Evolutionary conservation across 345 rosid genomes (phyloP), one percentile per base, ranked within the genome.

Genomic region (Dipteronia dyeriana): DNA sequence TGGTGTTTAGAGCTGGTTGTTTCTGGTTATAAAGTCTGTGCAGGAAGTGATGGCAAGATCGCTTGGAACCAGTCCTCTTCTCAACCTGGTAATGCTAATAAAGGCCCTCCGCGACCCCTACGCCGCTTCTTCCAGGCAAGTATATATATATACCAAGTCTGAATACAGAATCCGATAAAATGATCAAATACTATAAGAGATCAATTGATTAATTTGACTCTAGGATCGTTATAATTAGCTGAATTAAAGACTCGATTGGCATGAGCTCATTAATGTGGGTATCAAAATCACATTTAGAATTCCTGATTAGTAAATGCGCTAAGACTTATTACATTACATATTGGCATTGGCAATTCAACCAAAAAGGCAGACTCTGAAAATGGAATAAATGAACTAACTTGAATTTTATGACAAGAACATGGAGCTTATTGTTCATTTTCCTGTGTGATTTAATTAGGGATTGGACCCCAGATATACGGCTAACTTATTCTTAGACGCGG

Each of bases 1-100:
- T 95, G 98, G 98, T 91, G 83, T 76, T 79, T 95, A 9, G 99
- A 95, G 78, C 74, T 95, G 7, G 91, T 93, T 14, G 97, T 93
- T 51, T 84, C 98, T 0, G 99, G 99, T 43, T 90, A 88, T 81
- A 95, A 95, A 81, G 83, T 95, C 59, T 91, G 93, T 60, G 95
- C 99, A 9, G 99, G 99, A 7, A 92, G 99, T 68, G 85, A 95
- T 20, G 99, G 99, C 5, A 95, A 91, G 76, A 86, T 94, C 73
- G 90, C 96, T 5, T 95, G 99, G 99, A 93, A 88, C 76, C 98
- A 95, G 73, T 92, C 96, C 4, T 90, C 97, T 9, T 82, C 95
- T 51, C 99, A 92, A 80, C 95, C 93, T 64, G 88, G 85, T 68
- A 87, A 91, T 60, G 97, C 99, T 69, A 89, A 87, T 61, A 84